Evolutionary conservation across 176 grass and related monocot genomes (phyloP).

Genomic region (Calamus simplicifolius): DNA sequence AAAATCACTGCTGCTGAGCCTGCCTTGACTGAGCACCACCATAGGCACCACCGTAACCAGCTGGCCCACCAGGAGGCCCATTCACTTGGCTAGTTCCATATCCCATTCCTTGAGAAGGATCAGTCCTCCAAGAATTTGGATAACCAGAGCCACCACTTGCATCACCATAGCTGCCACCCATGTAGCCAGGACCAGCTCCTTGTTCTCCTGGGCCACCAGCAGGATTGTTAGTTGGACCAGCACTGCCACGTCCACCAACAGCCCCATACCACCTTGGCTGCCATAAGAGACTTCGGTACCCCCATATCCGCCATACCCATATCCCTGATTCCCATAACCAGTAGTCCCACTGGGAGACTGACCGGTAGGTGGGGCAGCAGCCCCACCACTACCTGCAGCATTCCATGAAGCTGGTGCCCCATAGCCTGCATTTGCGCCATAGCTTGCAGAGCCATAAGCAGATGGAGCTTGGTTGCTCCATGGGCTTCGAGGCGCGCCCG

Average conservation of each 20-base stretch:
- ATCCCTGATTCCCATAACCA: slow-evolving; percentile 71
- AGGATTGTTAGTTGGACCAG: slow-evolving; percentile 45
- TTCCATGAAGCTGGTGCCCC: slow-evolving; percentile 47
- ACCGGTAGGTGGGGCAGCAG: slow-evolving; percentile 42
- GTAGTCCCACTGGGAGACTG: slow-evolving; percentile 50
- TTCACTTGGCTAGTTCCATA: slow-evolving; percentile 64
- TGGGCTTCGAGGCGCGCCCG: slow-evolving; percentile 52
- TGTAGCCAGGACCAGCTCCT: slow-evolving; percentile 39
- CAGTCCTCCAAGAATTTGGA: slow-evolving; percentile 52
- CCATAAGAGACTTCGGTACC: slow-evolving; percentile 55
- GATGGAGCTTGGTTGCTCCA: slow-evolving; percentile 77
- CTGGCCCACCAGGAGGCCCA: slow-evolving; percentile 56
- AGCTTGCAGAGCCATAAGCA: slow-evolving; percentile 67
- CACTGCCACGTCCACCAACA: slow-evolving; percentile 30
- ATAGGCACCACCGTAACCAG: slow-evolving; percentile 71
- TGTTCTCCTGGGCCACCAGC: slow-evolving; percentile 28
- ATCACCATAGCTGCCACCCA: slow-evolving; percentile 57
- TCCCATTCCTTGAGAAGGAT: slow-evolving; percentile 61
- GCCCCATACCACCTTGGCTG: slow-evolving; percentile 65
- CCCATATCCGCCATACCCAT: slow-evolving; percentile 82
- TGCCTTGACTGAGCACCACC: slow-evolving; percentile 73
- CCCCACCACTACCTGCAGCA: slow-evolving; percentile 34
- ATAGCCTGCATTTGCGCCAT: slow-evolving; percentile 58
- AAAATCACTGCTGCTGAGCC: slow-evolving; percentile 49
- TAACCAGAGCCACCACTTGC: slow-evolving; percentile 55